Base-by-base conservation (phyloP, 2,329 filamentous ascomycete species). In the Rutstroemia sp. region DNA sequence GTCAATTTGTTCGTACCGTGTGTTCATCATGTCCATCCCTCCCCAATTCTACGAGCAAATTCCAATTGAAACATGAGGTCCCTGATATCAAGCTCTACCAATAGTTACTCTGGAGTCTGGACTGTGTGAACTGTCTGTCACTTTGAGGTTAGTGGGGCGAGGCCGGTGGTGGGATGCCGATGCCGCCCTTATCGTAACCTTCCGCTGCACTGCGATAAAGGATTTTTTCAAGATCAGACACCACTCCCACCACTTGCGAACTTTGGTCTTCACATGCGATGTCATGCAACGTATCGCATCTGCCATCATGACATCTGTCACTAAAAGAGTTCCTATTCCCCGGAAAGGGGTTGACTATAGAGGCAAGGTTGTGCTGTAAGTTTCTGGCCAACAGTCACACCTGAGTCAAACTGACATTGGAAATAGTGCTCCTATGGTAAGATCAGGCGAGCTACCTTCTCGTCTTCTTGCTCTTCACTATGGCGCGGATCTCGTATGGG, bases 401-500 rank as follows among this genome's bases (percentile, higher is more conserved):
- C 17, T 5, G 17, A n/a, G 21, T 14, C 10, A 34, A 48, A 41
- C 19, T 55, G 34, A 55, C 16, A n/a, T 37, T 14, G 19, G 10
- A 27, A 21, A 25, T 25, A 55, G 53, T 61, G 94, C 94, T 60
- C 94, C 94, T 42, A 99, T 99, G 94, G 92, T 96, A 57, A 87
- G 94, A 64, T 95, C 90, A n/a, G 94, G 94, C 69, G 94, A 99
- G 76, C 77, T 96, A 59, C 92, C 94, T 3, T 94, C 89, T 41
- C 86, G 94, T 57, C 80, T 99, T 25, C 75, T 95, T 45, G 89
- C 94, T 34, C 82, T 99, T 60, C 88, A 95, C 68, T 97, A 99
- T 71, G 94, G 94, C 63, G 94, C 94, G 52, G 94, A 99, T 72
- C 78, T 99, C 16, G 94, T 99, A 63, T 99, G 94, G 92, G 92